phyloP scores from a whole-genome alignment of 352 stramenopile species.

The Pseudoperonospora humuli region DNA sequence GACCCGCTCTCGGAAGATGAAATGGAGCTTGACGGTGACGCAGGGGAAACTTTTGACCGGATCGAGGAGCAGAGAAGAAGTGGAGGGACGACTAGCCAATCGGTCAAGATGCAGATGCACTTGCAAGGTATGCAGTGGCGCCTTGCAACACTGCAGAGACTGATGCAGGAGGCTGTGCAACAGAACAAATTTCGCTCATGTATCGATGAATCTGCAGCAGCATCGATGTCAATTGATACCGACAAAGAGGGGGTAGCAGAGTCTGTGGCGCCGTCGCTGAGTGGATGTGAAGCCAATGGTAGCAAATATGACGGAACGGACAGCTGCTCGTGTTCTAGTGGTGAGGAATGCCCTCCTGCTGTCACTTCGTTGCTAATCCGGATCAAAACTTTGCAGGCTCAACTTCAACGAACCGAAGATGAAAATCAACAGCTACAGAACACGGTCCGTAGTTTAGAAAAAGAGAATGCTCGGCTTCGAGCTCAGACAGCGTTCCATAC shows the following conservation, averaged over 20 bases:
- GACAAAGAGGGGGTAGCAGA: not conserved
- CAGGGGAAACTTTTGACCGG: not conserved
- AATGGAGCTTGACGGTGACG: not conserved
- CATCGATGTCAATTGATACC: not conserved
- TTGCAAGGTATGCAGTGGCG: slow-evolving; percentile 18
- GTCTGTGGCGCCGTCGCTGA: not conserved
- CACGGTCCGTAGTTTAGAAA: slow-evolving; percentile 12
- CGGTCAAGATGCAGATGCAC: slow-evolving; percentile 11
- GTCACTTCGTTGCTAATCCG: slow-evolving; percentile 9
- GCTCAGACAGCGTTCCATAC: slow-evolving; percentile 1
- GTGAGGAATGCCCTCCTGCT: not conserved
- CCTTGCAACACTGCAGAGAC: slow-evolving; percentile 12
- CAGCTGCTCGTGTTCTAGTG: not conserved
- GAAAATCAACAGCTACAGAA: slow-evolving; percentile 22
- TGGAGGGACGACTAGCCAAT: not conserved
- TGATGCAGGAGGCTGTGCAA: slow-evolving; percentile 10
- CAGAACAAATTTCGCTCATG: not conserved
- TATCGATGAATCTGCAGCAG: not conserved
- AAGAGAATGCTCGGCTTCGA: slow-evolving; percentile 13
- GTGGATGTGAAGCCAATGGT: not conserved
- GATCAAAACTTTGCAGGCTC: slow-evolving; percentile 13
- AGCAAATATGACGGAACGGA: slow-evolving; percentile 1
- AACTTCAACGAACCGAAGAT: slow-evolving; percentile 11
- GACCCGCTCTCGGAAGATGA: slow-evolving; percentile 9
- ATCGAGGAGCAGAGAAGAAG: not conserved